Base-by-base conservation (phyloP, 2,329 filamentous ascomycete genomes). In the Microsporum canis region DNA sequence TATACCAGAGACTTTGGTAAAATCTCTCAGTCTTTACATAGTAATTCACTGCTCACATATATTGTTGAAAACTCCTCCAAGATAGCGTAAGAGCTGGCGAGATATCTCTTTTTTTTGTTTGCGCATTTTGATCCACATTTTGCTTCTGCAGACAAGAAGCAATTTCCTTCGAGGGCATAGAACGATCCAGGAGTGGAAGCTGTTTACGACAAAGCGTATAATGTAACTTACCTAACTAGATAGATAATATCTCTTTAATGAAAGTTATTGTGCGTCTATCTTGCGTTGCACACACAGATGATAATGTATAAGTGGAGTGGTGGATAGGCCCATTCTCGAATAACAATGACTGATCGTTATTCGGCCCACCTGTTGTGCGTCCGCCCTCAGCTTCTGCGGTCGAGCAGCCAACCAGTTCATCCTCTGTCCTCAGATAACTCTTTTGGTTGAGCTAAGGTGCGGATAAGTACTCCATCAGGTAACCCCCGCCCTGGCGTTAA, bases 81-180 rank as follows among this genome's bases (percentile, higher is more conserved):
- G 43, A n/a, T 23, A 43, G 39, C n/a, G 39, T 43, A 43, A n/a
- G 39, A 43, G n/a, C 39, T n/a, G n/a, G 39, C 14, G 17, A 43
- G 7, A n/a, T 2, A 45, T 23, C 3, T 2, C 0, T 47, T 34
- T 51, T 10, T 31, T 27, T 34, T 53, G 49, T 53, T 23, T 47
- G 43, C 23, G 23, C 43, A 47, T 7, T 47, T 12, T 27, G 23
- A 27, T 34, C 49, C 49, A 53, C 49, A 53, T 31, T 29, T 51
- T n/a, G 27, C 5, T 7, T 14, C 29, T 34, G 49, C 31, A n/a
- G 29, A 43, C 27, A 8, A 53, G 27, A 53, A 53, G 49, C 49
- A 53, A 53, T 53, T 53, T 53, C 27, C 49, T 53, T 34, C 49
- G n/a, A 53, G n/a, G 43, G 43, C 43, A 23, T 47, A 47, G 43